Evolutionary conservation across 129 eudicot species (phyloP).

Genomic region (Centella asiatica): DNA sequence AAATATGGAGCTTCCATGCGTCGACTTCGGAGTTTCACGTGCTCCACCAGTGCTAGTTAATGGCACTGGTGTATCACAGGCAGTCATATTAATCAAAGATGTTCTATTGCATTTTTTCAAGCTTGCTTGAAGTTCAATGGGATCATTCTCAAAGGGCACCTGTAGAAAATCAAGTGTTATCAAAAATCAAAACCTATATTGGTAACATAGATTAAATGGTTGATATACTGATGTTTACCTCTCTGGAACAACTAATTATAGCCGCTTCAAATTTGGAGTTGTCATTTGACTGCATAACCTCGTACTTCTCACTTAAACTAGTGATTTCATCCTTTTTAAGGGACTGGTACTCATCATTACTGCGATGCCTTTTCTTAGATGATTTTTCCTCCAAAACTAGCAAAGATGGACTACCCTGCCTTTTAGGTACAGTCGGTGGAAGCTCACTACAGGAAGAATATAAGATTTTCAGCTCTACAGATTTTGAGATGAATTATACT

Average conservation of each 20-base stretch:
- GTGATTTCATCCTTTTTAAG: constrained; percentile 13
- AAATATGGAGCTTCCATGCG: constrained; percentile 65
- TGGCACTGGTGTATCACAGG: constrained; percentile 52
- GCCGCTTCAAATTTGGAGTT: constrained; percentile 10
- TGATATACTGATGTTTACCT: constrained; percentile 22
- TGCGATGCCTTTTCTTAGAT: constrained; percentile 43
- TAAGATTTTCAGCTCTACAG: constrained; percentile 9
- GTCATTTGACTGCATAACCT: constrained; percentile 4
- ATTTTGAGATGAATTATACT: neutral
- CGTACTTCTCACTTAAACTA: constrained; percentile 8
- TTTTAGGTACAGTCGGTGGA: constrained; percentile 39
- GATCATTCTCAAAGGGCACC: constrained; percentile 18
- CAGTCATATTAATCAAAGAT: constrained; percentile 17
- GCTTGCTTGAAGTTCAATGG: constrained; percentile 29
- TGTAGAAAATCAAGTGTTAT: constrained; percentile 16
- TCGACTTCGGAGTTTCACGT: constrained; percentile 72
- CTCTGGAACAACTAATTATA: constrained; percentile 15
- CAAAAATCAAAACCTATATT: neutral
- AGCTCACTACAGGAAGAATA: constrained; percentile 38
- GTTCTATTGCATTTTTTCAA: constrained; percentile 57
- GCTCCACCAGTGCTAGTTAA: constrained; percentile 22
- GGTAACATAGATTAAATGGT: neutral
- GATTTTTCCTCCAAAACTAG: constrained; percentile 42
- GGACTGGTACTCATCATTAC: constrained; percentile 12
- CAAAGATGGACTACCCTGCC: constrained; percentile 45